Evolutionary conservation across 371 early-diverging fungal genomes (phyloP).

Genomic region (Mucor ambiguus): DNA sequence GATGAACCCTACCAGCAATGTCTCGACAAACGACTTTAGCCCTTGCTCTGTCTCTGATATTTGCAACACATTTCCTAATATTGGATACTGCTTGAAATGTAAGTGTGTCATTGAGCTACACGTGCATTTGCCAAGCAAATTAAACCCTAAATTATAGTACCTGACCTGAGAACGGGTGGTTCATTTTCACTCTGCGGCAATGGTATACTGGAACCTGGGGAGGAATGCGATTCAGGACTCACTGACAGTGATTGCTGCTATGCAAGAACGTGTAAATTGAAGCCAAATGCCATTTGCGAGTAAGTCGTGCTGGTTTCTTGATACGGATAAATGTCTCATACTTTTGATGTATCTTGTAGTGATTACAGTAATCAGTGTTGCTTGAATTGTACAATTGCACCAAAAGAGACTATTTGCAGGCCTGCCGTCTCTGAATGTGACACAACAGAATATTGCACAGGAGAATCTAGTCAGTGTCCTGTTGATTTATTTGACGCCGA

Average conservation of each 20-base stretch:
- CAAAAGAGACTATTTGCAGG: slow-evolving; percentile 76
- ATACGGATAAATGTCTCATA: background rate
- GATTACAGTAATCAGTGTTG: slow-evolving; percentile 90
- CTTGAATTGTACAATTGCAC: slow-evolving; percentile 67
- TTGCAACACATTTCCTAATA: slow-evolving; percentile 62
- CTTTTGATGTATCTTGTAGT: slow-evolving; percentile 30
- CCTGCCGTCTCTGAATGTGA: slow-evolving; percentile 84
- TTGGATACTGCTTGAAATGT: slow-evolving; percentile 65
- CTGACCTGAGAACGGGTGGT: slow-evolving; percentile 34
- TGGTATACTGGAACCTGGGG: slow-evolving; percentile 87
- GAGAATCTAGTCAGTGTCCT: slow-evolving; percentile 76
- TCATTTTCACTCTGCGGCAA: slow-evolving; percentile 87
- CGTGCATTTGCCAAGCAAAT: background rate
- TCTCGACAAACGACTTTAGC: slow-evolving; percentile 72
- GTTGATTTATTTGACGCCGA: slow-evolving; percentile 68
- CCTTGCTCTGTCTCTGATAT: slow-evolving; percentile 81
- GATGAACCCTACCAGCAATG: slow-evolving; percentile 89
- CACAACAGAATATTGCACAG: slow-evolving; percentile 80
- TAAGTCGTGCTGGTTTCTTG: slow-evolving; percentile 22
- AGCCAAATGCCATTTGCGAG: slow-evolving; percentile 76
- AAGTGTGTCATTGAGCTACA: slow-evolving; percentile 13
- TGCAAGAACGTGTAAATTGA: slow-evolving; percentile 78
- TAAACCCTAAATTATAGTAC: slow-evolving; percentile 20
- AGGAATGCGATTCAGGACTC: slow-evolving; percentile 94
- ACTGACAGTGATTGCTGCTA: slow-evolving; percentile 83